Evolutionary conservation across 1,139 yeast species (phyloP), one percentile per base, ranked within the genome.

Genomic region (Saccharomycopsis hybrid): DNA sequence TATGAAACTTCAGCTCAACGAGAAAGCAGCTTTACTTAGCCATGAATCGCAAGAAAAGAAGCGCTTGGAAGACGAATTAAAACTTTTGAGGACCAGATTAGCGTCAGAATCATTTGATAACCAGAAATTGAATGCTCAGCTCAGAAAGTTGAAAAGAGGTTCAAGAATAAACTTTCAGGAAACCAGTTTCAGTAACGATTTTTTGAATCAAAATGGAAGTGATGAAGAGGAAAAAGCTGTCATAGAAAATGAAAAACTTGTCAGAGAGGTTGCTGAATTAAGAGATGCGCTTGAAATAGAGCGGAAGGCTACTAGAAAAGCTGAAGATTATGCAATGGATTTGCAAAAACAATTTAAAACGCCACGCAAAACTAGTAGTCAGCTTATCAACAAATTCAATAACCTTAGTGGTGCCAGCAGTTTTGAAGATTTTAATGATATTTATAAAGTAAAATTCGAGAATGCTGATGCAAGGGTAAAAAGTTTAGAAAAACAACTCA

Each of bases 11-110:
- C 75, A 76, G 55, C 62, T 80, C 40, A 76, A 77, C 54, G 83
- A 79, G 53, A 73, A 70, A 41, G 71, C 72, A 52, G 82, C 81
- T 5, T 62, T 67, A 4, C 60, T 78, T 46, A 70, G 80, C 43
- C 74, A 70, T 46, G 82, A 78, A 55, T 69, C 71, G 48, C 76
- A 78, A 47, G 84, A 78, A 55, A 79, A 77, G 54, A 60, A 59
- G 41, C 75, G 76, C 56, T 62, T 82, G 41, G 65, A 69, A n/a
- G 81, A 82, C 47, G 87, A 83, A 54, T 59, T 82, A 49, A 71
- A 73, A 35, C 66, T 82, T 57, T 64, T 84, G 9, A 84, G 80
- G 56, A 74, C 78, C 0, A 66, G 78, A 55, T 58, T 76, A 18
- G 80, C 80, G 0, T 71, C 80, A 5, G 77, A 77, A 46, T 68